Conservation (phyloP, 441 rosid genomes). For the Euphorbia celastroides region DNA sequence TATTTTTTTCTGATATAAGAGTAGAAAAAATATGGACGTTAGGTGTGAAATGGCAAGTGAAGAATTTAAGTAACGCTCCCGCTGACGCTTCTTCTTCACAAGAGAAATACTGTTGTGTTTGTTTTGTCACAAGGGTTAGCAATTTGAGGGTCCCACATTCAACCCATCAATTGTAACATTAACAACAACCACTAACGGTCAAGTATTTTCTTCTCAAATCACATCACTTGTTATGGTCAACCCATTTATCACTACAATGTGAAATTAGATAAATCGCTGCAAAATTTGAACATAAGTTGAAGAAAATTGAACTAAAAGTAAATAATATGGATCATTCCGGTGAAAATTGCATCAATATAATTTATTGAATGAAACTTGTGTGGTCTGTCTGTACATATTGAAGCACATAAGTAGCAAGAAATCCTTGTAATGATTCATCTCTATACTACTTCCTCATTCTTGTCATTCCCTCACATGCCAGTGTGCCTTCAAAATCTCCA, state of each 20-base stretch:
- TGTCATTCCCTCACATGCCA: slow-evolving; percentile 81
- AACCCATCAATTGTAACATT: not conserved
- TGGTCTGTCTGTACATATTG: no score
- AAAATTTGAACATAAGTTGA: no score
- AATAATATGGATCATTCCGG: not conserved
- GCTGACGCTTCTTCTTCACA: not conserved
- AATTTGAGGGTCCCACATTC: not conserved
- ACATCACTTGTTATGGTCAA: no score
- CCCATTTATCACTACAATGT: no score
- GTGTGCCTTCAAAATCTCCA: slow-evolving; percentile 79
- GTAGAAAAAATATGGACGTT: no score
- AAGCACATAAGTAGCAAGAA: not conserved
- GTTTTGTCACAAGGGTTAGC: not conserved
- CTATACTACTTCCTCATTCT: slow-evolving; percentile 35
- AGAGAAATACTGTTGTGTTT: not conserved
- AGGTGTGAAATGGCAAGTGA: not conserved
- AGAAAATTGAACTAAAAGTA: no score
- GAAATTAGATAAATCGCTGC: no score
- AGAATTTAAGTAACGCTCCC: not conserved
- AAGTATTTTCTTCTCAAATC: not conserved
- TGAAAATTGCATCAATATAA: not conserved
- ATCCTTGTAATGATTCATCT: not conserved
- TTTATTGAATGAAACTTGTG: no score
- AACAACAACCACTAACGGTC: not conserved
- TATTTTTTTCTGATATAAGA: slow-evolving; percentile 7